Evolutionary conservation across 2,329 filamentous ascomycete genomes (phyloP), one percentile per base, ranked within the genome.

Genomic region (Graphiopsis chlorocephala): DNA sequence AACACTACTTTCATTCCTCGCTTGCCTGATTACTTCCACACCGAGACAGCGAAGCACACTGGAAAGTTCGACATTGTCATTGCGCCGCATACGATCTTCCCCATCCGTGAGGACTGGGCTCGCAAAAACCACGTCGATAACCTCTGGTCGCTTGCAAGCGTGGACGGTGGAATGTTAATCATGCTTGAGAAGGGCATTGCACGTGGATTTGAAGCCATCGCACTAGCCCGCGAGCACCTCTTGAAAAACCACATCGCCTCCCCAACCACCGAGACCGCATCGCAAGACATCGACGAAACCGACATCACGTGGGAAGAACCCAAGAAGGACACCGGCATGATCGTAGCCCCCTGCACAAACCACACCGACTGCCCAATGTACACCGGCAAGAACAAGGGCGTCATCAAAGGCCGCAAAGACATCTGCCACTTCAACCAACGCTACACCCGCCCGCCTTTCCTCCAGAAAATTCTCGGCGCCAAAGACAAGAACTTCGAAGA

Each of bases 341-440:
- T 89, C 68, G 79, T 89, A 63, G 73, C 81, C 5, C 82, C 82
- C 3, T 99, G 95, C 80, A 97, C 95, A 0, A 98, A 93, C 76
- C 95, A 99, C 76, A 82, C 83, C 10, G 83, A 85, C 64, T 99
- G 95, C 70, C 95, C 95, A 0, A 96, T 99, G 91, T 97, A 97
- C 74, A 66, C 68, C 29, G 63, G 63, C 50, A 81, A 84, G 23
- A 82, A 83, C 0, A 84, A 89, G 0, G 92, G 93, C 0, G 82
- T 89, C 62, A 87, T 86, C 62, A 80, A 80, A 29, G 92, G 93
- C 6, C 87, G 94, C 63, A 93, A 93, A 72, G 93, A 98, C 74
- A 95, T 90, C 74, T 99, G 95, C 77, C 91, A 90, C 76, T 98
- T 99, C 77, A 85, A 84, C 67, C 95, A 99, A 79, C 88, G 95